Evolutionary conservation across 257 asterid genomes (phyloP).

Genomic region (Anisodus tanguticus): DNA sequence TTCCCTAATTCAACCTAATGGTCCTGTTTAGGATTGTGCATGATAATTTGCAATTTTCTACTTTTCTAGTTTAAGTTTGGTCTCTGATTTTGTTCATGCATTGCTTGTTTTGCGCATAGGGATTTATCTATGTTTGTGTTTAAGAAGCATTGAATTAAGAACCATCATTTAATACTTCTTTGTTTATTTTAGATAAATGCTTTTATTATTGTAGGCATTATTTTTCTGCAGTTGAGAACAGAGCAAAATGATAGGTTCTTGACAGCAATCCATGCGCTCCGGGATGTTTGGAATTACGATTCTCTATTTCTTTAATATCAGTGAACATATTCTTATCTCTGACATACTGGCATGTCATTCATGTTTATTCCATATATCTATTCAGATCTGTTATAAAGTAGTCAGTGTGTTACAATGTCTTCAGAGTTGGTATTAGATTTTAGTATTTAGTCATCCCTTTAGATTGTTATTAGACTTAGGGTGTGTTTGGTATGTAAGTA

Average conservation of each 20-base stretch:
- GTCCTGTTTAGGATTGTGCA: not conserved
- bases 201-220: not conserved
- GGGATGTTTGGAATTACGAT: not conserved
- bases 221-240: not conserved
- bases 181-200: not conserved
- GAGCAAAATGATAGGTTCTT: not conserved
- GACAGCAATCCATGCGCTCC: not conserved
- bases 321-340: not conserved
- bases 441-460: not conserved
- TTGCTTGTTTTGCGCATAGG: not conserved
- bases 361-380: not conserved
- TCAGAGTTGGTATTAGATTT: not conserved
- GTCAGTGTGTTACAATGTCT: not conserved
- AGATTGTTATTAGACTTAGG: not conserved
- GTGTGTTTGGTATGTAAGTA: too few species aligned
- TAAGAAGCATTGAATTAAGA: too few species aligned
- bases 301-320: not conserved
- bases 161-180: not conserved
- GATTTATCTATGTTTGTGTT: not conserved
- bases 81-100: not conserved
- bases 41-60: too few species aligned
- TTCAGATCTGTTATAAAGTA: not conserved
- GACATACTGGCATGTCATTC: not conserved
- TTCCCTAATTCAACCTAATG: not conserved
- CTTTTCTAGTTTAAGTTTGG: not conserved